These are phyloP conservation scores for Scalesia atractyloides DNA, from an alignment of 129 eudicot species.

Conservation along the genomic window DNA sequence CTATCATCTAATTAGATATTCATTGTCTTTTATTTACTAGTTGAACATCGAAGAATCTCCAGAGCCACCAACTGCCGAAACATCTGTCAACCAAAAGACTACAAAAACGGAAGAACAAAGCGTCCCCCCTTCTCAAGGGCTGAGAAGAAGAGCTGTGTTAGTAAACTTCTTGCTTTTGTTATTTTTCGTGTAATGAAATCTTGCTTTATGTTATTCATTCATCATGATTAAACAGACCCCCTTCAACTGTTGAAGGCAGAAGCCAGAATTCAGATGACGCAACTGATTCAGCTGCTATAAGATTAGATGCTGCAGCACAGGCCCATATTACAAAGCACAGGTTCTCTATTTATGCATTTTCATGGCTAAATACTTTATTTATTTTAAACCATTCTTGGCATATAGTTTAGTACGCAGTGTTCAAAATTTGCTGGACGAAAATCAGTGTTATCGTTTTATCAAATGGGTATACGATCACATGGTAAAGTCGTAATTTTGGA, in stretches of 20 bases:
- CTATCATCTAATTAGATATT: constrained; percentile 7
- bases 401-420: not conserved
- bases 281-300: constrained; percentile 52
- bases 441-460: not conserved
- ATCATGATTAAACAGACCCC: constrained; percentile 42
- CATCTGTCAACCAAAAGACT: constrained; percentile 34
- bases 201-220: not conserved
- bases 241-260: constrained; percentile 43
- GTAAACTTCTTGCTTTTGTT: constrained; percentile 19
- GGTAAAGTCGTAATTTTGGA: not conserved
- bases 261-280: constrained; percentile 35
- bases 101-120: constrained; percentile 47
- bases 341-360: constrained; percentile 35
- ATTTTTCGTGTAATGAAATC: not conserved
- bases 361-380: not conserved
- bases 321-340: constrained; percentile 86
- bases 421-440: not conserved
- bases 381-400: not conserved
- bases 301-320: constrained; percentile 79
- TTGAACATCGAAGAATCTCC: constrained; percentile 21
- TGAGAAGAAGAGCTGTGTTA: constrained; percentile 80
- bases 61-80: constrained; percentile 38
- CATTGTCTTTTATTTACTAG: constrained; percentile 28
- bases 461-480: not conserved
- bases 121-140: constrained; percentile 44